phyloP scores from a whole-genome alignment of 2,329 filamentous ascomycete species.

The Paecilomyces sp. region DNA sequence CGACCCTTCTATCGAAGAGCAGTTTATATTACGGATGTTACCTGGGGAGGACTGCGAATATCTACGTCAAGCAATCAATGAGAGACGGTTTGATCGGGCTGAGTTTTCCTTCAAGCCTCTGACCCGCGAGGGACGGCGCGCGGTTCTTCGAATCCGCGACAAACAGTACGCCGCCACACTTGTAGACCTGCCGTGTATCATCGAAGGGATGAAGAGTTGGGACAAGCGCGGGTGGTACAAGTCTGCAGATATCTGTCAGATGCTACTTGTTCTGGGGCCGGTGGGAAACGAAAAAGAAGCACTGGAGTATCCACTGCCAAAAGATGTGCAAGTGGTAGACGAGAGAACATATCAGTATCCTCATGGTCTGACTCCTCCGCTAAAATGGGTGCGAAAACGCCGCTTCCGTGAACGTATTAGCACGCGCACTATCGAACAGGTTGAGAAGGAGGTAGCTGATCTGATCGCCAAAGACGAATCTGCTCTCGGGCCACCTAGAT shows the following conservation, averaged over 20 bases:
- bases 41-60: conserved; percentile 83
- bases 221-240: conserved; percentile 84
- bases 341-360: conserved; percentile 65
- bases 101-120: conserved; percentile 79
- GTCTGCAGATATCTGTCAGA: conserved; percentile 80
- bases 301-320: conserved; percentile 59
- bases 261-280: conserved; percentile 69
- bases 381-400: conserved; percentile 76
- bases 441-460: conserved; percentile 70
- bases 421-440: conserved; percentile 75
- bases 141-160: conserved; percentile 62
- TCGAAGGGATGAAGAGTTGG: conserved; percentile 91
- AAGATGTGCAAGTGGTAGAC: conserved; percentile 53
- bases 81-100: conserved; percentile 71
- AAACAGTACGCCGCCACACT: conserved; percentile 69
- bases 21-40: conserved; percentile 82
- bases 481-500: conserved; percentile 50
- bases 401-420: conserved; percentile 78
- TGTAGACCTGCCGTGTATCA: conserved; percentile 78
- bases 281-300: conserved; percentile 63
- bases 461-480: conserved; percentile 63
- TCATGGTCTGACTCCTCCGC: conserved; percentile 79
- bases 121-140: conserved; percentile 60
- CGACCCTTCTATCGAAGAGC: conserved; percentile 83
- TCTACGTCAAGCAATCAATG: conserved; percentile 65